A percentile compares a stretch with the other conserved stretches of the same genome.
Conservation (phyloP, 1,284 basidiomycete species). For the Rhodotorula sp. region DNA sequence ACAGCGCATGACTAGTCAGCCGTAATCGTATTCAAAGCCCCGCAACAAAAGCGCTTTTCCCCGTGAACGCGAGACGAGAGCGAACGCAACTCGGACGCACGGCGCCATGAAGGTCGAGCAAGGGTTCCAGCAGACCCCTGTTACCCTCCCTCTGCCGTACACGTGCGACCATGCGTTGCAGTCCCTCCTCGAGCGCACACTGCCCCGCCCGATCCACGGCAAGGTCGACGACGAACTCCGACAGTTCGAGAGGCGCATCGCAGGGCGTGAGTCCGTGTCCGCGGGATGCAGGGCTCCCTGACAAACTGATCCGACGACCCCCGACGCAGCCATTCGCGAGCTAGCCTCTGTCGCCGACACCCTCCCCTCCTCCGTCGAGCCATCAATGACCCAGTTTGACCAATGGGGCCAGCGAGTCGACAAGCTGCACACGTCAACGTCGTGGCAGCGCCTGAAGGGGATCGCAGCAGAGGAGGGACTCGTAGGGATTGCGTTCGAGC, state of each 20-base stretch:
- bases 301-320: neutral
- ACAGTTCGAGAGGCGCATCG: slow-evolving; percentile 53
- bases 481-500: slow-evolving; percentile 63
- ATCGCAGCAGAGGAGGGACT: slow-evolving; percentile 68
- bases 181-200: slow-evolving; percentile 57
- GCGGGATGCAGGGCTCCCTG: too few species aligned
- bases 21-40: too few species aligned
- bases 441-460: slow-evolving; percentile 68
- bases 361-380: slow-evolving; percentile 45
- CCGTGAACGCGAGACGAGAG: neutral
- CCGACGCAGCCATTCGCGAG: slow-evolving; percentile 9
- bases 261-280: slow-evolving; percentile 10
- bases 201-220: slow-evolving; percentile 54
- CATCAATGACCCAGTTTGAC: slow-evolving; percentile 48
- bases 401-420: slow-evolving; percentile 69
- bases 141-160: slow-evolving; percentile 61
- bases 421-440: slow-evolving; percentile 64
- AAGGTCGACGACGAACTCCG: slow-evolving; percentile 54
- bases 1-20: too few species aligned
- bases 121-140: slow-evolving; percentile 60
- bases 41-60: too few species aligned
- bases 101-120: slow-evolving; percentile 64
- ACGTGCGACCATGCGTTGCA: slow-evolving; percentile 62
- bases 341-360: neutral
- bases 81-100: neutral